Evolutionary conservation across 495 filamentous ascomycete species (phyloP), one percentile per base, ranked within the genome.

Genomic region (Neurospora sp.): DNA sequence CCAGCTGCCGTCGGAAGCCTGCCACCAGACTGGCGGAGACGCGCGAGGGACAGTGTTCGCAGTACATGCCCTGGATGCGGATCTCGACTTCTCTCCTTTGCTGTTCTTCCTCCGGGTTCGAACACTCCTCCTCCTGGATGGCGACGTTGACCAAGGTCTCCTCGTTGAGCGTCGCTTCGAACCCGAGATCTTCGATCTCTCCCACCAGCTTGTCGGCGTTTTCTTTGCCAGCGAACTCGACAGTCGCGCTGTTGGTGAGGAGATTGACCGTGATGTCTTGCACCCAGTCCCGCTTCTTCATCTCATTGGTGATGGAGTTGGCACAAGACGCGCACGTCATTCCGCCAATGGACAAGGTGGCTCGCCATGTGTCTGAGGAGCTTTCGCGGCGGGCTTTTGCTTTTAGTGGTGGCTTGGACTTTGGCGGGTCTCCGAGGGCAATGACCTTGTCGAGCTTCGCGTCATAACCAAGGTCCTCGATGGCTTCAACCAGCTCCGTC

Each of bases 321-420:
- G 88, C 86, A 78, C 94, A 97, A 4, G 91, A 85, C 27, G 89
- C 88, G 78, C 94, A 97, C 7, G 91, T 96, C 92, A 97, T 96
- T 16, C 93, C 93, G 35, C 86, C 89, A 70, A 97, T 90, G 7
- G 90, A 87, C 73, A 93, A 84, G 3, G 89, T 88, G 3, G 87
- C 92, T 65, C 83, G 81, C 82, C 86, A 87, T 27, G 71, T 72
- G 59, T 79, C 75, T 27, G 76, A 61, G 17, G 27, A 16, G 53
- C 27, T 65, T 65, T 65, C 27, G 27, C 22, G 48, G 22, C 20
- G 20, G 9, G 48, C 53, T 65, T 65, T 65, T 16, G 27, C 1
- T 8, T 22, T 22, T 27, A 20, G 48, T 22, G 45, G 75, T 17
- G 73, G 61, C 40, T 69, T 73, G 38, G 70, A 38, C 69, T 78